phyloP scores from a whole-genome alignment of 495 filamentous ascomycete genomes.

The Rhizodiscina lignyota region DNA sequence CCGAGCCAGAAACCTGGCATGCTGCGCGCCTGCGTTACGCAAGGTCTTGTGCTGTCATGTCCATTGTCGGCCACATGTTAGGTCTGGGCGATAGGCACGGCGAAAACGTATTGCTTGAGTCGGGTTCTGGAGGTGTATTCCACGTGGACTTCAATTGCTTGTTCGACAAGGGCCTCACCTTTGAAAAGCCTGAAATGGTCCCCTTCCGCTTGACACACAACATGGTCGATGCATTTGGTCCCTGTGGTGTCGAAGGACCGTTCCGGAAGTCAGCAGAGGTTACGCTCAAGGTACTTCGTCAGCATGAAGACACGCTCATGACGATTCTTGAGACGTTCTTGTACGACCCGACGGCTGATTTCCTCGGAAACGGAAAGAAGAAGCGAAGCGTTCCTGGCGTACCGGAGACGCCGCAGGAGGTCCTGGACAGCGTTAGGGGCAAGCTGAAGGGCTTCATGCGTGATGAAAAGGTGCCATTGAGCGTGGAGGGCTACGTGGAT shows the following conservation, averaged over 20 bases:
- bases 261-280: slow-evolving; percentile 86
- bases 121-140: slow-evolving; percentile 82
- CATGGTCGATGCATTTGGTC: slow-evolving; percentile 92
- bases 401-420: slow-evolving; percentile 72
- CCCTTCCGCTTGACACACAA: slow-evolving; percentile 98
- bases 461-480: slow-evolving; percentile 74
- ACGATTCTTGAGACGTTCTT: slow-evolving; percentile 92
- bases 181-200: slow-evolving; percentile 85
- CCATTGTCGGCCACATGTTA: slow-evolving; percentile 87
- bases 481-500: slow-evolving; percentile 91
- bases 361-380: slow-evolving; percentile 56
- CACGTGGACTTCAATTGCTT: slow-evolving; percentile 99
- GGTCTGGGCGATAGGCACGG: slow-evolving; percentile 96
- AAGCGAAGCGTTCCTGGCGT: slow-evolving; percentile 43
- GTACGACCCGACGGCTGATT: slow-evolving; percentile 89
- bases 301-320: slow-evolving; percentile 91
- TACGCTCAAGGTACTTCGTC: slow-evolving; percentile 63
- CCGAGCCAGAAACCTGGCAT: slow-evolving; percentile 85
- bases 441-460: slow-evolving; percentile 75
- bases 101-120: slow-evolving; percentile 91
- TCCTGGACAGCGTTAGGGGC: slow-evolving; percentile 71
- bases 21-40: slow-evolving; percentile 79
- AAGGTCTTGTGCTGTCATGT: slow-evolving; percentile 90
- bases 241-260: slow-evolving; percentile 82
- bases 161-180: slow-evolving; percentile 95